Percentiles rank a stretch among this genome's conserved stretches.
Evolutionary conservation across 805 yeast species (phyloP).

Genomic region (Yamadazyma sp.): DNA sequence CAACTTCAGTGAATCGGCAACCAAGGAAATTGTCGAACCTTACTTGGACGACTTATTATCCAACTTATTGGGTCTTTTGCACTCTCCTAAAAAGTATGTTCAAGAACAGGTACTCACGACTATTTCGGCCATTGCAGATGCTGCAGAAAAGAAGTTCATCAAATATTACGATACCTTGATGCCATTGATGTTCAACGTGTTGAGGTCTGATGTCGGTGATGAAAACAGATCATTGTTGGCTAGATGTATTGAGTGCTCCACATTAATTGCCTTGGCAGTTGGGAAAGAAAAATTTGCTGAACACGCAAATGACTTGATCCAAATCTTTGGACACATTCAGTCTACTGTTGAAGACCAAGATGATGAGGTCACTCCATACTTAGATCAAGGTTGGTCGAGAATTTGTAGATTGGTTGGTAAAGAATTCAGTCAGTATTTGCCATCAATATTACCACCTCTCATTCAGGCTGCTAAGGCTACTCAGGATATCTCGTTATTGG

Average conservation of each 20-base stretch:
- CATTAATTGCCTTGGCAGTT: constrained; percentile 91
- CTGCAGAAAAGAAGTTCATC: constrained; percentile 82
- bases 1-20: constrained; percentile 89
- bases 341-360: constrained; percentile 58
- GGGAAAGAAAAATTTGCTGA: constrained; percentile 86
- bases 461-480: constrained; percentile 82
- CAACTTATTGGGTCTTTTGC: constrained; percentile 71
- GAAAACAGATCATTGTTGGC: constrained; percentile 82
- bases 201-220: constrained; percentile 73
- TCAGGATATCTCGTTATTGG: constrained; percentile 85
- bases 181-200: constrained; percentile 80
- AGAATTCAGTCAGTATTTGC: constrained; percentile 81
- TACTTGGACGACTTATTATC: constrained; percentile 78
- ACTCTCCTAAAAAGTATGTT: constrained; percentile 86
- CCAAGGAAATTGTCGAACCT: constrained; percentile 87
- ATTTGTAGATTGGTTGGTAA: constrained; percentile 82
- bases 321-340: constrained; percentile 72
- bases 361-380: constrained; percentile 82
- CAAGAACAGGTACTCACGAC: constrained; percentile 98
- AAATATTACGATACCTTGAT: constrained; percentile 93
- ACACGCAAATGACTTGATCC: constrained; percentile 71
- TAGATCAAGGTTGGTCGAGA: constrained; percentile 96
- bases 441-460: constrained; percentile 86
- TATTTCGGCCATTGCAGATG: constrained; percentile 95
- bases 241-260: constrained; percentile 93